Evolutionary conservation across 495 filamentous ascomycete genomes (phyloP).

Genomic region (Aspergillus hancockii): DNA sequence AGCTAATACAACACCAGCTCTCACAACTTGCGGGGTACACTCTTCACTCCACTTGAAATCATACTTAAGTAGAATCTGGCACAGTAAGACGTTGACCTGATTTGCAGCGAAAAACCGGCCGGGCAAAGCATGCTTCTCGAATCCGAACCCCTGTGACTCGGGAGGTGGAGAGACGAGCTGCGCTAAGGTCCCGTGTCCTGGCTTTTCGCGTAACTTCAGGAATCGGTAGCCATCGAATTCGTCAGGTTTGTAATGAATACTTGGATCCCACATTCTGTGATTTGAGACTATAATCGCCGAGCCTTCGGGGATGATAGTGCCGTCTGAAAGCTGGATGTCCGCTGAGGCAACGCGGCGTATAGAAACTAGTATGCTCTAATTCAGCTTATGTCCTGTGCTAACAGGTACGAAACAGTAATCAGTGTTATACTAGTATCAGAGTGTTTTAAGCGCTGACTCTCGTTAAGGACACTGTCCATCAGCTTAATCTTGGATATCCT

Average conservation of each 20-base stretch:
- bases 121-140: constrained; percentile 53
- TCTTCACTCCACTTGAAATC: constrained; percentile 33
- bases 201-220: constrained; percentile 29
- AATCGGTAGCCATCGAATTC: constrained; percentile 45
- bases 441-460: constrained; percentile 17
- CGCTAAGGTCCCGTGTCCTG: constrained; percentile 30
- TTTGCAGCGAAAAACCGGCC: constrained; percentile 49
- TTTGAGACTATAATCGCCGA: constrained; percentile 31
- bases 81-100: constrained; percentile 39
- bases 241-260: constrained; percentile 39
- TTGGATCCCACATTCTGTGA: constrained; percentile 29
- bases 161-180: constrained; percentile 40
- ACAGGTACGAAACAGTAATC: no score
- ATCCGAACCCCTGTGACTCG: constrained; percentile 43
- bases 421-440: constrained; percentile 6
- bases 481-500: constrained; percentile 13
- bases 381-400: not conserved
- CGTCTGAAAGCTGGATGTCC: constrained; percentile 26
- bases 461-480: constrained; percentile 21
- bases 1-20: not conserved
- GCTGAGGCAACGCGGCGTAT: constrained; percentile 38
- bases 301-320: constrained; percentile 21
- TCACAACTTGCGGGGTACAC: not conserved
- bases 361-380: constrained; percentile 35
- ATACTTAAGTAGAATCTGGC: constrained; percentile 50